Base-by-base conservation (phyloP, 768 basidiomycete genomes). In the Multifurca ochricompacta region DNA sequence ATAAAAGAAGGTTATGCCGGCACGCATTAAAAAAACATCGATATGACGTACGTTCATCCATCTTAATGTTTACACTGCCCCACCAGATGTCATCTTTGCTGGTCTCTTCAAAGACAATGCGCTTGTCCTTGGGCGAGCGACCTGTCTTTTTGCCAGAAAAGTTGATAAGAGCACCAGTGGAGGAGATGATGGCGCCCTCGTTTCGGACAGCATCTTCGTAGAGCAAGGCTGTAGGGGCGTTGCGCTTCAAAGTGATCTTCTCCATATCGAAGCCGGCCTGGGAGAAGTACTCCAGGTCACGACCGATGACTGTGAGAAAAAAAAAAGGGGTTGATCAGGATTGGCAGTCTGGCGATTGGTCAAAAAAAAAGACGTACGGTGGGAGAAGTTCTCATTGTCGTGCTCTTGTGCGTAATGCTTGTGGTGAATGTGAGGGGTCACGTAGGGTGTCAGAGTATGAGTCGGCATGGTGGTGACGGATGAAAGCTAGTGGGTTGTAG, bases 91-190 rank as follows among this genome's bases (percentile, higher is more conserved):
- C 82, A 67, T 97, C 92, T 72, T 92, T 96, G 73, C 83, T 86
- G 48, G 90, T 87, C 63, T 98, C 94, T 70, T 99, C 96, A 68
- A 77, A 98, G 66, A 99, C 96, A 66, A 99, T 97, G 59, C 96
- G 93, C 81, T 98, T 99, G 81, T 99, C 96, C 70, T 98, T 99
- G 49, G 96, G 96, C 63, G 83, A 87, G 45, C 96, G 81, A 52
- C 96, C 96, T 2, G 96, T 98, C 79, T 99, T 99, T 79, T 97
- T 98, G 27, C 96, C 96, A 9, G 93, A 96, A 66, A 98, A 99
- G 80, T 99, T 99, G 83, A 99, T 99, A 65, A 99, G 76, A 18
- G 96, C 93, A 48, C 96, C 96, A 6, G 85, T 89, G 28, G 89
- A 83, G 51, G 96, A 94, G 73, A 99, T 88, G 75, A 99, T 90